These are phyloP conservation scores for Bipolaris oryzae DNA, from an alignment of 2,329 filamentous ascomycete species.

Conservation along the genomic window DNA sequence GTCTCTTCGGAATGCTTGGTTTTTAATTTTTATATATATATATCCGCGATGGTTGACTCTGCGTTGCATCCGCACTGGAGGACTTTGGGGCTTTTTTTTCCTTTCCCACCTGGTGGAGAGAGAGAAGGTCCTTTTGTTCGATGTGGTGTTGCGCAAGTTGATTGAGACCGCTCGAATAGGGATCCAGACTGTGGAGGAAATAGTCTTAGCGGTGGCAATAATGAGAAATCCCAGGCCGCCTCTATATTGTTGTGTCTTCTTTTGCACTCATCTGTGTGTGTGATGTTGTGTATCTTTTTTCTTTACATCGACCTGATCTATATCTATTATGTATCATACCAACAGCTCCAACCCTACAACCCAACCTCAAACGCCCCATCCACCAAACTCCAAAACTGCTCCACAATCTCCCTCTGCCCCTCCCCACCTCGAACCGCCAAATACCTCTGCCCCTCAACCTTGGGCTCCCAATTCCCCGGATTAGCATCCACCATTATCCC, in stretches of 20 bases:
- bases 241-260: conserved; percentile 22
- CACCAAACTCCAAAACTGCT: conserved; percentile 57
- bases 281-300: neutral
- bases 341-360: conserved; percentile 13
- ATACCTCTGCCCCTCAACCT: conserved; percentile 64
- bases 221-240: conserved; percentile 39
- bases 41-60: conserved; percentile 27
- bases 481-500: conserved; percentile 75
- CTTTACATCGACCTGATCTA: neutral
- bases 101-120: conserved; percentile 20
- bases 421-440: conserved; percentile 55
- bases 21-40: neutral
- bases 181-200: conserved; percentile 25
- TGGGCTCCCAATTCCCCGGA: conserved; percentile 70
- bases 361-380: conserved; percentile 54
- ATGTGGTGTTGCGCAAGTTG: conserved; percentile 29
- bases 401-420: conserved; percentile 54
- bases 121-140: conserved; percentile 10
- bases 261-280: conserved; percentile 6
- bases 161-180: conserved; percentile 35
- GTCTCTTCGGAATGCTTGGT: conserved; percentile 14
- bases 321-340: no score
- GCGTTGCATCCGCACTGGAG: conserved; percentile 31
- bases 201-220: conserved; percentile 37
- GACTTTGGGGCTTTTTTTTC: conserved; percentile 19